These are phyloP conservation scores for Kuraishia piskuri DNA, from an alignment of 805 yeast genomes.

Conservation along the genomic window DNA sequence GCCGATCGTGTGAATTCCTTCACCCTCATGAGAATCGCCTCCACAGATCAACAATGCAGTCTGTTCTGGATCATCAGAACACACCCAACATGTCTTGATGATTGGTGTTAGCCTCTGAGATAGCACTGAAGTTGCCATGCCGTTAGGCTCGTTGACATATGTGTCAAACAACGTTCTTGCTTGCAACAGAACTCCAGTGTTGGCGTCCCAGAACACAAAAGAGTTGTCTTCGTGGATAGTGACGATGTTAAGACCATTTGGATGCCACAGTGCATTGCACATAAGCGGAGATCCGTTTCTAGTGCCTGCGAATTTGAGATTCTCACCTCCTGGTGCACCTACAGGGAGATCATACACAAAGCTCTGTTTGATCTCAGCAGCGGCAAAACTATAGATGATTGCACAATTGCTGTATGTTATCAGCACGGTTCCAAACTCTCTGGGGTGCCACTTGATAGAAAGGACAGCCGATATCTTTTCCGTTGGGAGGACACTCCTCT, in stretches of 20 bases:
- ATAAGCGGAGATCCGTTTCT: conserved; percentile 13
- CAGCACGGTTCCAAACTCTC: conserved; percentile 75
- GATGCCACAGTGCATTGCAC: conserved; percentile 70
- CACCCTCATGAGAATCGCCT: conserved; percentile 41
- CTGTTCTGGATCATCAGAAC: conserved; percentile 70
- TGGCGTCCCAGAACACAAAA: conserved; percentile 87
- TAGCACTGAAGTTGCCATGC: conserved; percentile 9
- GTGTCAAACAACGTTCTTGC: conserved; percentile 68
- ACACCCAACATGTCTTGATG: conserved; percentile 62
- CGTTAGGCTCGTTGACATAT: conserved; percentile 45
- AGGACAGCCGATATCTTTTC: conserved; percentile 46
- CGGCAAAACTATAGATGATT: conserved; percentile 57
- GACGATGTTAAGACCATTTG: conserved; percentile 80
- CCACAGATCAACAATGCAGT: conserved; percentile 70
- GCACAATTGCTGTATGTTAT: conserved; percentile 67
- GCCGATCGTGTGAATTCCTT: conserved; percentile 36
- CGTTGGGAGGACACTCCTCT: conserved; percentile 49
- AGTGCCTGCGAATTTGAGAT: conserved; percentile 10
- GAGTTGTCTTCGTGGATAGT: conserved; percentile 80
- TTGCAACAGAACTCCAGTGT: conserved; percentile 61
- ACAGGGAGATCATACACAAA: conserved; percentile 57
- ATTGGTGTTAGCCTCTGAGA: conserved; percentile 30
- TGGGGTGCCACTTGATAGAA: conserved; percentile 73
- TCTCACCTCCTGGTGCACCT: conserved; percentile 68
- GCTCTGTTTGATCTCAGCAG: conserved; percentile 44